These are phyloP conservation scores for Antitrichia curtipendula DNA, from an alignment of 225 moss, liverwort and hornwort genomes.

Conservation along the genomic window DNA sequence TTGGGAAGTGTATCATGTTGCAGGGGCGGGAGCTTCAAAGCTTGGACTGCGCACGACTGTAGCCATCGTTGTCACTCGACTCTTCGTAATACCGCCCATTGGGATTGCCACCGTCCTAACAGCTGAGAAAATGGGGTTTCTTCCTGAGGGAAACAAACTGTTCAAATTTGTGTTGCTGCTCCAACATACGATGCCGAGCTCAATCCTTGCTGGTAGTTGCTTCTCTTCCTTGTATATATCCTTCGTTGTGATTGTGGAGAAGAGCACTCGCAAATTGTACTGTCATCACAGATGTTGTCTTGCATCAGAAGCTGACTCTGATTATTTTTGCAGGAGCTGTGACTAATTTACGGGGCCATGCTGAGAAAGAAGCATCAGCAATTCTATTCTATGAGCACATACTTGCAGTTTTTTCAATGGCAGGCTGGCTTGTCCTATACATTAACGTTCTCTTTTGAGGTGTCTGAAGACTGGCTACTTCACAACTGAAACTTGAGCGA, in stretches of 20 bases:
- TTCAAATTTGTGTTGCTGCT: slow-evolving; percentile 89
- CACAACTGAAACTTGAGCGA: background rate
- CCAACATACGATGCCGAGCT: slow-evolving; percentile 91
- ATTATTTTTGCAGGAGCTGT: slow-evolving; percentile 52
- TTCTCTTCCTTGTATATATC: background rate
- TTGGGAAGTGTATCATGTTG: background rate
- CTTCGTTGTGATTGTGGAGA: background rate
- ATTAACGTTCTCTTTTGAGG: slow-evolving; percentile 59
- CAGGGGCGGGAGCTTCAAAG: slow-evolving; percentile 84
- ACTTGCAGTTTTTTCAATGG: slow-evolving; percentile 54
- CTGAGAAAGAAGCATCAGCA: slow-evolving; percentile 89
- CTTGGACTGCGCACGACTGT: slow-evolving; percentile 75
- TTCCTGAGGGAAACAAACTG: slow-evolving; percentile 63
- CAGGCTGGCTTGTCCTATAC: slow-evolving; percentile 75
- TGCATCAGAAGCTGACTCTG: background rate
- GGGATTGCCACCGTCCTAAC: slow-evolving; percentile 57
- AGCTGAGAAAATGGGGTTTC: slow-evolving; percentile 70
- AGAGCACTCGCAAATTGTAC: background rate
- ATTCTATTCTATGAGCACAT: slow-evolving; percentile 86
- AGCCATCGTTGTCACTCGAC: slow-evolving; percentile 53
- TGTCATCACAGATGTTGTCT: background rate
- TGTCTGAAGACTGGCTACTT: background rate
- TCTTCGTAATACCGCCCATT: slow-evolving; percentile 41
- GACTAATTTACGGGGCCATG: slow-evolving; percentile 72
- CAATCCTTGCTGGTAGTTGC: slow-evolving; percentile 73